A percentile compares a stretch with the other conserved stretches of the same genome.
Evolutionary conservation across 306 rosid genomes (phyloP).

Genomic region (Luffa aegyptiaca): DNA sequence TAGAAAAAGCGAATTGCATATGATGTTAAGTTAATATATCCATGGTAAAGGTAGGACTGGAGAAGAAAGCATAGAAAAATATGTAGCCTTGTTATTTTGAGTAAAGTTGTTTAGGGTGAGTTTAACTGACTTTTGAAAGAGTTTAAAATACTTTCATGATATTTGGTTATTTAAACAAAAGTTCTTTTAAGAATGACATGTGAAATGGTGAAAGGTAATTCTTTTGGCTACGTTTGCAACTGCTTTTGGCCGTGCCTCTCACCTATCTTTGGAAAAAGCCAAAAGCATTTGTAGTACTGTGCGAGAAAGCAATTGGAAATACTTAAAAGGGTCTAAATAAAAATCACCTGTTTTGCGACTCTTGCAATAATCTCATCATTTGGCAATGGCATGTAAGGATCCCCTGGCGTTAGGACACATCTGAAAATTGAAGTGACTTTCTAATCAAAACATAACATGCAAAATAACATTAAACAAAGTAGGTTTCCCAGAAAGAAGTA

Average conservation of each 20-base stretch:
- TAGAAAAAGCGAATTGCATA: background rate
- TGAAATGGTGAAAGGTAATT: background rate
- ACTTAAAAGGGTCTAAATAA: background rate
- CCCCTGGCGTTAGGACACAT: constrained; percentile 96
- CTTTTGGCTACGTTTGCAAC: background rate
- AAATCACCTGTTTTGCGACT: constrained; percentile 71
- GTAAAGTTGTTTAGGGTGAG: background rate
- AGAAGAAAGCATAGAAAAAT: background rate
- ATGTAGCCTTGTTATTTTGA: background rate
- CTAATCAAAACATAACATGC: background rate
- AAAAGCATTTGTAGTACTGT: background rate
- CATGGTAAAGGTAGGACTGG: background rate
- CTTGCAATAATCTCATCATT: constrained; percentile 82
- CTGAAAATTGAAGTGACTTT: constrained; percentile 31
- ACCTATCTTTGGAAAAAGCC: background rate
- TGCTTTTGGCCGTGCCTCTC: background rate
- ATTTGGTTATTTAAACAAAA: background rate
- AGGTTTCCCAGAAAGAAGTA: background rate
- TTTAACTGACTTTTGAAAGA: background rate
- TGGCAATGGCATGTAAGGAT: constrained; percentile 94
- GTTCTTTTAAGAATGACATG: background rate
- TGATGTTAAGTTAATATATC: background rate
- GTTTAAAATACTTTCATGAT: background rate
- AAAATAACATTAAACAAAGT: background rate
- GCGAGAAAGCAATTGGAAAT: background rate